Evolutionary conservation across 352 stramenopile species (phyloP).

Genomic region (Pythium phragmitis): DNA sequence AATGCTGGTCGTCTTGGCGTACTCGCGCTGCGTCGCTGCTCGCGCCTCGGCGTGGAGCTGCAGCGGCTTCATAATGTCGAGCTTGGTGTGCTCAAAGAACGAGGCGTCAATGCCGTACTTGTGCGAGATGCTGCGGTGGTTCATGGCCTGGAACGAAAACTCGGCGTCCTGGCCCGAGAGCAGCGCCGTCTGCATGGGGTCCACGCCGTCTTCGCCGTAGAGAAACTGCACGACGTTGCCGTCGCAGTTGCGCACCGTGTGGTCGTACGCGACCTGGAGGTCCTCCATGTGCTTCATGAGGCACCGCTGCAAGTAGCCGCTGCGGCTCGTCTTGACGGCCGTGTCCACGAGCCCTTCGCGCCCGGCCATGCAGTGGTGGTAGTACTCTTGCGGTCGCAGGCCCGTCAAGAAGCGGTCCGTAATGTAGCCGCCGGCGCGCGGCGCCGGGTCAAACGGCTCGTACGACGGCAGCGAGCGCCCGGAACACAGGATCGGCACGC

Average conservation of each 20-base stretch:
- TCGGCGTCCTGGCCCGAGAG: slow-evolving; percentile 92
- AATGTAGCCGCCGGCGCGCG: slow-evolving; percentile 98
- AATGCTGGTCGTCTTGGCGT: slow-evolving; percentile 33
- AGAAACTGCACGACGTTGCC: slow-evolving; percentile 98
- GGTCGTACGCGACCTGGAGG: slow-evolving; percentile 97
- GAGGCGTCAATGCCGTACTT: slow-evolving; percentile 90
- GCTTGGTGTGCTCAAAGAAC: slow-evolving; percentile 89
- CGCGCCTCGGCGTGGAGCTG: slow-evolving; percentile 73
- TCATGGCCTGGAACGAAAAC: slow-evolving; percentile 96
- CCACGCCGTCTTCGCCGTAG: slow-evolving; percentile 99
- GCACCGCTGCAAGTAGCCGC: slow-evolving; percentile 99
- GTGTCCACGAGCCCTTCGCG: slow-evolving; percentile 98
- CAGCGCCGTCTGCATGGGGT: slow-evolving; percentile 95
- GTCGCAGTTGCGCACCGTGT: slow-evolving; percentile 98
- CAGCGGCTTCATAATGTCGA: slow-evolving; percentile 88
- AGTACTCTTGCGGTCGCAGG: slow-evolving; percentile 97
- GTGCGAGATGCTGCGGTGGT: slow-evolving; percentile 94
- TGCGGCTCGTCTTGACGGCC: slow-evolving; percentile 99
- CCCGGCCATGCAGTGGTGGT: slow-evolving; percentile 99
- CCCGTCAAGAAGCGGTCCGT: slow-evolving; percentile 99
- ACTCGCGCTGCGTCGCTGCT: slow-evolving; percentile 51
- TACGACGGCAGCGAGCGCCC: slow-evolving; percentile 99
- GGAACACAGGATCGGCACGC: slow-evolving; percentile 97
- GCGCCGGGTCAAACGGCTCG: slow-evolving; percentile 96
- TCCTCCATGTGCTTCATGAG: slow-evolving; percentile 99